These are phyloP conservation scores for Hippophae gyantsensis DNA, from an alignment of 306 rosid genomes.

Conservation along the genomic window DNA sequence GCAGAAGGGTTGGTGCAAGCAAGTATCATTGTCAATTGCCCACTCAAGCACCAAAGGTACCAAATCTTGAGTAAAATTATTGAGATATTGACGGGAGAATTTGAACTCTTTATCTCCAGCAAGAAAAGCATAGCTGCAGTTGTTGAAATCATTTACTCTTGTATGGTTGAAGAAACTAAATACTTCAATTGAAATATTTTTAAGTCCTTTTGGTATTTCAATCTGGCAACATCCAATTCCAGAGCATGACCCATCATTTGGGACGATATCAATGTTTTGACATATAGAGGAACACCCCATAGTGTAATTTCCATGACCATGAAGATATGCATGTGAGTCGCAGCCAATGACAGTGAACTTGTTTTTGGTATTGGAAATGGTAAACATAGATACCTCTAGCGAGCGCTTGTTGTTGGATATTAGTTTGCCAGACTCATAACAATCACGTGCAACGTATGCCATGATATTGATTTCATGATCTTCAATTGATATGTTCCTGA, in stretches of 20 bases:
- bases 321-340: not conserved
- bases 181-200: not conserved
- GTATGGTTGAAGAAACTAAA: not conserved
- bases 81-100: not conserved
- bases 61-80: not conserved
- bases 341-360: constrained; percentile 7
- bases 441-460: not conserved
- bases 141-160: not conserved
- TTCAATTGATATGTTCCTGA: not conserved
- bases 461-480: not conserved
- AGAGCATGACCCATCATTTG: constrained; percentile 3
- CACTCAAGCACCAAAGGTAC: constrained; percentile 17
- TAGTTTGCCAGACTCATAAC: not conserved
- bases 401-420: not conserved
- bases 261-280: too few species aligned
- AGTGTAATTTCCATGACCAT: not conserved
- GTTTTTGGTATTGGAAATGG: constrained; percentile 2
- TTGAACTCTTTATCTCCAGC: constrained; percentile 12
- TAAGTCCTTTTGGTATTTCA: constrained; percentile 15
- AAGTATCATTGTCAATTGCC: constrained; percentile 10
- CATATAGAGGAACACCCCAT: not conserved
- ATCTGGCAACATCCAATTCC: constrained; percentile 22
- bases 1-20: not conserved
- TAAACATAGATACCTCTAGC: not conserved
- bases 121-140: constrained; percentile 19